phyloP scores from a whole-genome alignment of 371 early-diverging fungal genomes.

The Capniomyces stellatus region DNA sequence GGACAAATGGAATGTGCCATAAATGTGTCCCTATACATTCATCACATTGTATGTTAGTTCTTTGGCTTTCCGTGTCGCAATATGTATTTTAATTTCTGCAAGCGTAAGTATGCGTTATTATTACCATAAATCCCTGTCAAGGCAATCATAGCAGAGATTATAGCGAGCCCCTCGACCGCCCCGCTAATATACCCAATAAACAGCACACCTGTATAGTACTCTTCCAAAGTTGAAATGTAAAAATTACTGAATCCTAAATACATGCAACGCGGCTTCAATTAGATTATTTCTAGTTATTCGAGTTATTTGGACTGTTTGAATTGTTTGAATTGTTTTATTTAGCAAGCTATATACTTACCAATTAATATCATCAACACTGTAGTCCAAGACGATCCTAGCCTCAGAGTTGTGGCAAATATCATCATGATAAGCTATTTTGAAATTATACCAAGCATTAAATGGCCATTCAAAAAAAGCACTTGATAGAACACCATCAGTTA shows the following conservation, averaged over 20 bases:
- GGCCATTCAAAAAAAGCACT: too few species aligned
- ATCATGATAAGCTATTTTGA: slow-evolving; percentile 16
- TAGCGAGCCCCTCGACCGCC: slow-evolving; percentile 88
- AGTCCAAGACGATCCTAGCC: too few species aligned
- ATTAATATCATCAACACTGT: too few species aligned
- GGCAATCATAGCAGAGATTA: slow-evolving; percentile 32
- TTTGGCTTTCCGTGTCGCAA: slow-evolving; percentile 3
- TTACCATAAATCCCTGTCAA: slow-evolving; percentile 54
- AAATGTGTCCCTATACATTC: background rate
- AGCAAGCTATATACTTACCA: too few species aligned
- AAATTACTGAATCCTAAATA: slow-evolving; percentile 56
- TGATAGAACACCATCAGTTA: too few species aligned
- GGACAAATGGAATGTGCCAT: background rate
- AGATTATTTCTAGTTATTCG: too few species aligned
- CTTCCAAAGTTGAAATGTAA: slow-evolving; percentile 90
- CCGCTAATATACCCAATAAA: slow-evolving; percentile 86
- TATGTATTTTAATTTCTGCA: slow-evolving; percentile 11
- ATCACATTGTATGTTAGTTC: background rate
- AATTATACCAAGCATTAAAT: too few species aligned
- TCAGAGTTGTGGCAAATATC: slow-evolving; percentile 29
- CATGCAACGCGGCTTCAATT: slow-evolving; percentile 17
- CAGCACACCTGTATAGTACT: slow-evolving; percentile 82
- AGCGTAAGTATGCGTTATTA: slow-evolving; percentile 24
- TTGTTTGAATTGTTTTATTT: too few species aligned
- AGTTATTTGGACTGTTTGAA: too few species aligned